Conservation (phyloP, 2,329 filamentous ascomycete species). For the Calonectria fujianensis region DNA sequence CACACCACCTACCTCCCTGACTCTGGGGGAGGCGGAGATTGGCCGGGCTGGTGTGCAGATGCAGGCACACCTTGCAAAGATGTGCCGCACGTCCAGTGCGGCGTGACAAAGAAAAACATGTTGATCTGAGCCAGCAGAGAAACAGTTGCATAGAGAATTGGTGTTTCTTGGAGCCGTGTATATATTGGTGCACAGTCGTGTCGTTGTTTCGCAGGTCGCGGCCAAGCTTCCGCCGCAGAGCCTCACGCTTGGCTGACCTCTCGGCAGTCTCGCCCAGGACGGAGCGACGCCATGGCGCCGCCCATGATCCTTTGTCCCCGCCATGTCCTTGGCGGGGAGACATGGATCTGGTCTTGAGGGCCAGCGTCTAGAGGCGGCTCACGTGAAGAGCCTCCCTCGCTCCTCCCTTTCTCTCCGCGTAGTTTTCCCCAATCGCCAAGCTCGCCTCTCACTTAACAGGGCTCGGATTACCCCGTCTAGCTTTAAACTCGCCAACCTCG, state of each 20-base stretch:
- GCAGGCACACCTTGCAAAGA: slow-evolving; percentile 21
- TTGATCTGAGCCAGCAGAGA: slow-evolving; percentile 10
- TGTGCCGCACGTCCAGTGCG: slow-evolving; percentile 6
- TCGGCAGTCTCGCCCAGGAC: slow-evolving; percentile 18
- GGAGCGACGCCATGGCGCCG: slow-evolving; percentile 25
- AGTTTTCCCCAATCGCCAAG: slow-evolving; percentile 2
- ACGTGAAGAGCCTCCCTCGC: slow-evolving; percentile 18
- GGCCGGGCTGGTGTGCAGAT: slow-evolving; percentile 24
- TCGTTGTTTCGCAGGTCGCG: slow-evolving; percentile 24
- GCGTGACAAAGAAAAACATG: background rate
- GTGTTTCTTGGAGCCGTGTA: background rate
- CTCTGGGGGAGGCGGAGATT: slow-evolving; percentile 35
- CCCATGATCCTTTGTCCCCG: slow-evolving; percentile 10
- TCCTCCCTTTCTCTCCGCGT: background rate
- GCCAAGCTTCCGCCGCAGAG: slow-evolving; percentile 39
- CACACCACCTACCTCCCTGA: slow-evolving; percentile 25
- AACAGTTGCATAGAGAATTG: slow-evolving; percentile 10
- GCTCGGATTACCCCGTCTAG: slow-evolving; percentile 40
- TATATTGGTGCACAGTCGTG: slow-evolving; percentile 18
- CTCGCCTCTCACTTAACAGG: background rate
- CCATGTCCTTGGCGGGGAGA: slow-evolving; percentile 23
- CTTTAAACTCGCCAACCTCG: slow-evolving; percentile 6
- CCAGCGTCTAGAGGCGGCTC: background rate
- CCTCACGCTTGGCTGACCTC: slow-evolving; percentile 43
- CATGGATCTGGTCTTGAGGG: slow-evolving; percentile 15